phyloP scores from a whole-genome alignment of 2,329 filamentous ascomycete species.

The Eutypella sp. region DNA sequence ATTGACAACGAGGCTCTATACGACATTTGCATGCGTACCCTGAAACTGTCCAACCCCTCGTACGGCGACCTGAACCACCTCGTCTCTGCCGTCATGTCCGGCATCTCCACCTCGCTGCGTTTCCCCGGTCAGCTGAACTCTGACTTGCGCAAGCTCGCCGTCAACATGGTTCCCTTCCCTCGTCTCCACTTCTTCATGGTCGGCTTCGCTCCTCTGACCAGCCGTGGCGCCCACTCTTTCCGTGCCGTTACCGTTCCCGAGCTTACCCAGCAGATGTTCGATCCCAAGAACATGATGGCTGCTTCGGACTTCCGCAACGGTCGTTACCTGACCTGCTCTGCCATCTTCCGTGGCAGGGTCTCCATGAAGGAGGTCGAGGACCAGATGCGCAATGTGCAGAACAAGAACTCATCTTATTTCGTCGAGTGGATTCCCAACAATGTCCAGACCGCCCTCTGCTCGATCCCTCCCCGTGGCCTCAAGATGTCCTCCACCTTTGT shows the following conservation, averaged over 20 bases:
- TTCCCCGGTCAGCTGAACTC: conserved; percentile 99
- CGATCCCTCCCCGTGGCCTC: conserved; percentile 92
- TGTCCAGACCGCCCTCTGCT: conserved; percentile 98
- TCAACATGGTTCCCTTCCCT: conserved; percentile 99
- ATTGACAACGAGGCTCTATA: conserved; percentile 99
- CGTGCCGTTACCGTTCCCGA: conserved; percentile 95
- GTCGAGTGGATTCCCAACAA: conserved; percentile 99
- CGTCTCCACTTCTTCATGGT: conserved; percentile 99
- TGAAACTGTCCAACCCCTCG: conserved; percentile 97
- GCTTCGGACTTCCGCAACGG: conserved; percentile 99
- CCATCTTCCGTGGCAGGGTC: conserved; percentile 99
- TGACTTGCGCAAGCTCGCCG: conserved; percentile 96
- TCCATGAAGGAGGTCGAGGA: conserved; percentile 99
- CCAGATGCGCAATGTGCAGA: conserved; percentile 99
- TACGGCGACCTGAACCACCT: conserved; percentile 99
- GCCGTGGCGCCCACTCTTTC: conserved; percentile 88
- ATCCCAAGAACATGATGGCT: conserved; percentile 99
- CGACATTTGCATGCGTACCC: conserved; percentile 99
- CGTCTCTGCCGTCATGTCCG: conserved; percentile 99
- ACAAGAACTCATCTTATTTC: conserved; percentile 99
- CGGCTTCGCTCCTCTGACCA: conserved; percentile 97
- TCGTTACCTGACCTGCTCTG: conserved; percentile 98
- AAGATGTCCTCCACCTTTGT: conserved; percentile 99
- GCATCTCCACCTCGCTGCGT: conserved; percentile 95
- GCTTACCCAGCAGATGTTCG: conserved; percentile 99